Evolutionary conservation across 1,139 yeast species (phyloP).

Genomic region (Tardiomyces depauwii): DNA sequence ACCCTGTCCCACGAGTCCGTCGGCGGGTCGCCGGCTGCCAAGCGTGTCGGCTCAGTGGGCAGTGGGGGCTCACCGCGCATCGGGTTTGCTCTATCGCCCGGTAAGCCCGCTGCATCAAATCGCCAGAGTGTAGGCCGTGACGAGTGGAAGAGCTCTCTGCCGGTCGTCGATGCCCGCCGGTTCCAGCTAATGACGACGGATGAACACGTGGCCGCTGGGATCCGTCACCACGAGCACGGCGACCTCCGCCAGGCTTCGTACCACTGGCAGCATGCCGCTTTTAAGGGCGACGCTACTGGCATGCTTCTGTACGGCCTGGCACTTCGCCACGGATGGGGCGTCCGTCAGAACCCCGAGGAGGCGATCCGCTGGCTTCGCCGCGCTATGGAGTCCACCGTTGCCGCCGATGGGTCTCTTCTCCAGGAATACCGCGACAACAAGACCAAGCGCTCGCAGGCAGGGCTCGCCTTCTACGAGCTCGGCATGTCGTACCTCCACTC

Average conservation of each 20-base stretch:
- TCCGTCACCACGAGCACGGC: conserved; percentile 44
- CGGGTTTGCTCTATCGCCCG: too few species aligned
- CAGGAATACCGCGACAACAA: conserved; percentile 2
- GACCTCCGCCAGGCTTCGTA: conserved; percentile 60
- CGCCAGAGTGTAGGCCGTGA: not conserved
- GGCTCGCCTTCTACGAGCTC: conserved; percentile 42
- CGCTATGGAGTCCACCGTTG: conserved; percentile 29
- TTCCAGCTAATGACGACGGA: conserved; percentile 15
- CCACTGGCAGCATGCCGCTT: conserved; percentile 54
- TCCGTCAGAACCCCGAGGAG: conserved; percentile 43
- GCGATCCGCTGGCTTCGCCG: conserved; percentile 52
- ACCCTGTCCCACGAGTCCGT: too few species aligned
- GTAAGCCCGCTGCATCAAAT: too few species aligned
- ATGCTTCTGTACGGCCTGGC: conserved; percentile 66
- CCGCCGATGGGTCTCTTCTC: conserved; percentile 4
- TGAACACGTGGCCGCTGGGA: conserved; percentile 41
- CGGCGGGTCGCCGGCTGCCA: too few species aligned
- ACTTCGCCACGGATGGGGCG: conserved; percentile 60
- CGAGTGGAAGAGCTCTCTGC: not conserved
- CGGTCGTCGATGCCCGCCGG: not conserved
- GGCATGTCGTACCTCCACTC: conserved; percentile 53
- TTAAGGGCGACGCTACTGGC: conserved; percentile 51
- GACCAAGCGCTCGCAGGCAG: conserved; percentile 6
- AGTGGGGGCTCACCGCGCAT: too few species aligned
- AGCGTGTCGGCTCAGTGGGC: too few species aligned